A percentile compares a stretch with the other conserved stretches of the same genome.
Evolutionary conservation across 495 filamentous ascomycete genomes (phyloP).

Genomic region (Penicillium cataractarum): DNA sequence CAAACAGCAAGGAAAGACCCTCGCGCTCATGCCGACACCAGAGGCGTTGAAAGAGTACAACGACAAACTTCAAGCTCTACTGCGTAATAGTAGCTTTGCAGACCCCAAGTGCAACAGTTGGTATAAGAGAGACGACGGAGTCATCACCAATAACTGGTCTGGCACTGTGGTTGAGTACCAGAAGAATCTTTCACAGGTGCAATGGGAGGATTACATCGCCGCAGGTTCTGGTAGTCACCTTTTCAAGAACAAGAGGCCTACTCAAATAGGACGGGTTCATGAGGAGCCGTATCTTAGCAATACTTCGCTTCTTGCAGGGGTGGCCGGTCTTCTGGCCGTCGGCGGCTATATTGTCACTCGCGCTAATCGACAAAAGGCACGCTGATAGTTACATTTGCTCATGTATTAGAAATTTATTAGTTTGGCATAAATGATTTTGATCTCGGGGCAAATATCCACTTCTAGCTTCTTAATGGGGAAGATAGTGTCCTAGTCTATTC

Average conservation of each 20-base stretch:
- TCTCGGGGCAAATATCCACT: neutral
- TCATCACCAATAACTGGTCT: slow-evolving; percentile 61
- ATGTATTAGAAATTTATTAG: neutral
- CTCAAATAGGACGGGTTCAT: slow-evolving; percentile 43
- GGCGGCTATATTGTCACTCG: slow-evolving; percentile 21
- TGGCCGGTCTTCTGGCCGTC: slow-evolving; percentile 29
- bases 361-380: slow-evolving; percentile 5
- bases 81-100: slow-evolving; percentile 51
- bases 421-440: neutral
- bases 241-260: slow-evolving; percentile 36
- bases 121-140: slow-evolving; percentile 58
- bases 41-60: slow-evolving; percentile 47
- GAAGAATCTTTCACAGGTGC: slow-evolving; percentile 40
- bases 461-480: neutral
- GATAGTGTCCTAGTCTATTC: neutral
- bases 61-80: slow-evolving; percentile 44
- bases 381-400: neutral
- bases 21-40: slow-evolving; percentile 44
- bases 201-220: slow-evolving; percentile 53
- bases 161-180: slow-evolving; percentile 57
- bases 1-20: slow-evolving; percentile 34
- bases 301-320: slow-evolving; percentile 36
- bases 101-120: slow-evolving; percentile 58
- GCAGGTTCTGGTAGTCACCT: slow-evolving; percentile 39
- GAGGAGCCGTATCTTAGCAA: slow-evolving; percentile 48